Conservation (phyloP, 108 stramenopile genomes). For the Chaetoceros tenuissimus region DNA sequence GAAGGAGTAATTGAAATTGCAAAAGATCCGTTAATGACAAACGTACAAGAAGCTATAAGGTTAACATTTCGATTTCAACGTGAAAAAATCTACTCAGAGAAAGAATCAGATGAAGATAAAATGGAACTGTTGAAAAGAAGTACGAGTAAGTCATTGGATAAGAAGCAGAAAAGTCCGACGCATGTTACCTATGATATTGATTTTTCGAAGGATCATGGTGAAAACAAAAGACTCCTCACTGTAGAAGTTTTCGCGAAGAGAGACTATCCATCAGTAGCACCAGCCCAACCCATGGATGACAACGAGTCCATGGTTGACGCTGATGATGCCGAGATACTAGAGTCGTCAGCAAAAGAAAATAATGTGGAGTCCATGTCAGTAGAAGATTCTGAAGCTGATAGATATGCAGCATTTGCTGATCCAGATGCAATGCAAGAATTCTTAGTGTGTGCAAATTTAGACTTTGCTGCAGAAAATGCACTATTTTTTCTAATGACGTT, state of each 20-base stretch:
- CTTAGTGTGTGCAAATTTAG: constrained; percentile 23
- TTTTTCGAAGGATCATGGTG: constrained; percentile 42
- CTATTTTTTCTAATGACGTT: constrained; percentile 73
- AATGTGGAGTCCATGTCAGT: constrained; percentile 2
- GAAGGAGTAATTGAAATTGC: constrained; percentile 35
- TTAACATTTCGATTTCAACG: constrained; percentile 19
- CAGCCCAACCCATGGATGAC: constrained; percentile 42
- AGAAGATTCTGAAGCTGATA: constrained; percentile 20
- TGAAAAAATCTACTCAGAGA: constrained; percentile 3
- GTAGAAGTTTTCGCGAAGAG: constrained; percentile 44
- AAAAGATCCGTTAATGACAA: constrained; percentile 22
- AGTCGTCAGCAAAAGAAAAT: constrained; percentile 22
- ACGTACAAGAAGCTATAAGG: constrained; percentile 10
- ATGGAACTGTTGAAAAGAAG: constrained; percentile 8
- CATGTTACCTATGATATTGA: constrained; percentile 62
- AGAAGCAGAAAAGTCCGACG: constrained; percentile 16
- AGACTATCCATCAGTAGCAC: constrained; percentile 33
- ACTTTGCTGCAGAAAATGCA: constrained; percentile 37
- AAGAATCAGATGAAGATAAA: constrained; percentile 30
- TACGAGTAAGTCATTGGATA: constrained; percentile 1
- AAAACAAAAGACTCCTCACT: constrained; percentile 35
- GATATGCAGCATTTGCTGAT: constrained; percentile 56
- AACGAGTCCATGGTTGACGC: constrained; percentile 29
- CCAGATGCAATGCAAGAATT: constrained; percentile 53
- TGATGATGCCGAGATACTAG: constrained; percentile 30